Evolutionary conservation across 257 asterid genomes (phyloP).

Genomic region (Vinca minor): DNA sequence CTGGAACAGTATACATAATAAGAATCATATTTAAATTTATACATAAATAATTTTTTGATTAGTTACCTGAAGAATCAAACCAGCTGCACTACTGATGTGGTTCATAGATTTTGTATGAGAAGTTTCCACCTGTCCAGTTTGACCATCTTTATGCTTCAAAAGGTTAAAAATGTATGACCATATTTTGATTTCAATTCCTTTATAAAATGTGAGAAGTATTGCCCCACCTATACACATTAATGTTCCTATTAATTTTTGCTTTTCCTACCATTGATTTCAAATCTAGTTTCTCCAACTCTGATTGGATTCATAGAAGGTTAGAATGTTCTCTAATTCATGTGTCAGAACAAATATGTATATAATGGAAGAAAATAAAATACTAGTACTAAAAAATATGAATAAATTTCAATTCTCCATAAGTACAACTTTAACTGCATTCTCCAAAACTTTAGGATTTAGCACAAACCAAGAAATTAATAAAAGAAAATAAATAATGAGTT

Average conservation of each 20-base stretch:
- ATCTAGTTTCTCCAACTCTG: slow-evolving; percentile 58
- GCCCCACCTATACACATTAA: slow-evolving; percentile 60
- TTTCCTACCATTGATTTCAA: slow-evolving; percentile 44
- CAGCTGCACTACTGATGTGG: slow-evolving; percentile 27
- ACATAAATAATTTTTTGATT: no score
- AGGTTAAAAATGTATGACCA: slow-evolving; percentile 33
- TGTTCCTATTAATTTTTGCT: slow-evolving; percentile 56
- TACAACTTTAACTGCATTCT: slow-evolving; percentile 37
- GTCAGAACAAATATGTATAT: no score
- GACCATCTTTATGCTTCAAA: neutral
- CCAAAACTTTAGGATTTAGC: no score
- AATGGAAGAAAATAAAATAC: no score
- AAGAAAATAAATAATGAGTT: no score
- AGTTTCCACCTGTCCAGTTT: slow-evolving; percentile 12
- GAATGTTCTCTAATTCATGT: no score
- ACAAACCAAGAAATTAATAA: no score
- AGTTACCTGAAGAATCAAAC: slow-evolving; percentile 65
- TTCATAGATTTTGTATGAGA: slow-evolving; percentile 21
- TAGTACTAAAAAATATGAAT: no score
- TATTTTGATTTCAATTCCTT: slow-evolving; percentile 33
- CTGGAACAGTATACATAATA: no score
- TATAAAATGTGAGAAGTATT: slow-evolving; percentile 60
- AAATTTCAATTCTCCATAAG: no score
- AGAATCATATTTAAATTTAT: no score
- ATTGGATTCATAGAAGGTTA: no score